A percentile compares a stretch with the other conserved stretches of the same genome.
These are phyloP conservation scores for Alloteropsis angusta DNA, from an alignment of 202 grass and related monocot genomes.

Conservation along the genomic window DNA sequence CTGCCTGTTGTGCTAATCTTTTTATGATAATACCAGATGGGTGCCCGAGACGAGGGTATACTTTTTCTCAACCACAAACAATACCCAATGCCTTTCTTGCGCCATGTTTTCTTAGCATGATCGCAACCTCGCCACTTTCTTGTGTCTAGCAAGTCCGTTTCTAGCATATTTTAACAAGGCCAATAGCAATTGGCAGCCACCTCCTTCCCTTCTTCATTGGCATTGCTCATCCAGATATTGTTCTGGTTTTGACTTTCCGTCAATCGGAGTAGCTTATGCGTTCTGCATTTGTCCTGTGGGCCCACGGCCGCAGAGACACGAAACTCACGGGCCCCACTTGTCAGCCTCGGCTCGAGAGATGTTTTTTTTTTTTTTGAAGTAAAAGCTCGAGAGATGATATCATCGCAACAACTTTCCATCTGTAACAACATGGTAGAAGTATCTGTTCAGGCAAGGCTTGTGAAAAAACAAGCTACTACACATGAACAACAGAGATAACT, in stretches of 20 bases:
- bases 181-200: background rate
- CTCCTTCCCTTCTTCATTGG: background rate
- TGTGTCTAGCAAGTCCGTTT: conserved; percentile 11
- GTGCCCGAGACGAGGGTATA: background rate
- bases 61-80: conserved; percentile 24
- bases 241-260: conserved; percentile 12
- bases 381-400: too few relatives aligned
- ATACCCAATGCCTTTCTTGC: background rate
- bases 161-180: too few relatives aligned
- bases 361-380: too few relatives aligned
- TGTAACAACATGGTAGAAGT: background rate
- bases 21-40: background rate
- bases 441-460: background rate
- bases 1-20: too few relatives aligned
- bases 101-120: conserved; percentile 21
- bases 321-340: background rate
- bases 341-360: background rate
- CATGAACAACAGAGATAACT: background rate
- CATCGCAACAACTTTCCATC: background rate
- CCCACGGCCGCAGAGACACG: background rate
- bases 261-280: background rate
- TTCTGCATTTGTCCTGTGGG: background rate
- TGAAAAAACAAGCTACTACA: background rate
- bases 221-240: background rate
- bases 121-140: conserved; percentile 34